Percentiles rank a stretch among this genome's conserved stretches.
These are phyloP conservation scores for Colletotrichum karsti DNA, from an alignment of 2,329 filamentous ascomycete genomes.

Conservation along the genomic window DNA sequence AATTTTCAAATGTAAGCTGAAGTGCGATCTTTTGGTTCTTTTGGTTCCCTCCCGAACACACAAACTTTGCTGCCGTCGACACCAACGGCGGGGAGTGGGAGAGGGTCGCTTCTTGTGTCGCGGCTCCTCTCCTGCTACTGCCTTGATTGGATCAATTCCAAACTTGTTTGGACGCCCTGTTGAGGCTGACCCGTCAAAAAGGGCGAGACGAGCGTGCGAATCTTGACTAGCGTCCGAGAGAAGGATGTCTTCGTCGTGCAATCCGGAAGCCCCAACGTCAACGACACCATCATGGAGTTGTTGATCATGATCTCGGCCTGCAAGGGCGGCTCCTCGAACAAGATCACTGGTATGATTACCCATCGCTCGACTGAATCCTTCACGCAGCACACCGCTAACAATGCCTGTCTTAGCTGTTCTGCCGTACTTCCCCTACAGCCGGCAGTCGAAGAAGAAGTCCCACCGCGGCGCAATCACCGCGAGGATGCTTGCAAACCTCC, in stretches of 20 bases:
- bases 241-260: constrained; percentile 99
- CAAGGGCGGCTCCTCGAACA: constrained; percentile 96
- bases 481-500: constrained; percentile 94
- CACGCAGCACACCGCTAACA: constrained; percentile 20
- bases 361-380: neutral
- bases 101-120: neutral
- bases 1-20: constrained; percentile 74
- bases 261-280: constrained; percentile 94
- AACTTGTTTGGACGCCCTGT: constrained; percentile 30
- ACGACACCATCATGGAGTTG: constrained; percentile 99
- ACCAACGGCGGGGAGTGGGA: constrained; percentile 1
- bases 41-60: constrained; percentile 1
- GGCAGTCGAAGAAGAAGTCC: constrained; percentile 99
- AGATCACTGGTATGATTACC: constrained; percentile 80
- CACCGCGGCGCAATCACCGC: constrained; percentile 96
- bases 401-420: constrained; percentile 70
- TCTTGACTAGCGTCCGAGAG: constrained; percentile 83
- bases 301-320: constrained; percentile 99
- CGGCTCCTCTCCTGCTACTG: constrained; percentile 10
- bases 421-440: constrained; percentile 98
- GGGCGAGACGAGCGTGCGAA: constrained; percentile 76
- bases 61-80: constrained; percentile 13
- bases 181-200: constrained; percentile 47
- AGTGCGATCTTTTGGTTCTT: constrained; percentile 25
- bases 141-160: constrained; percentile 28